Evolutionary conservation across 257 asterid genomes (phyloP).

Genomic region (Ligustrum vulgare): DNA sequence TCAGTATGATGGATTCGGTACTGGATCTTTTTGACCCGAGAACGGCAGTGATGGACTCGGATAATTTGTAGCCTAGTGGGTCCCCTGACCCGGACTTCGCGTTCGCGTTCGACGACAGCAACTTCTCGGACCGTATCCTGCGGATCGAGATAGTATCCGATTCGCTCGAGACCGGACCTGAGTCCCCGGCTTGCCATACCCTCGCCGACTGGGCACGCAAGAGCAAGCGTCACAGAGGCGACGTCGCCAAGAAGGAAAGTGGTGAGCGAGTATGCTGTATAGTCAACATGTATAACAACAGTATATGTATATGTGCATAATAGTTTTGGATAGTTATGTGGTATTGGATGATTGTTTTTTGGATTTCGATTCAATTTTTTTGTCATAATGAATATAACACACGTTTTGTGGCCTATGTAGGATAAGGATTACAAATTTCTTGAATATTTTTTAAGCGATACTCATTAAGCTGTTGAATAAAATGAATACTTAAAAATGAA

Average conservation of each 20-base stretch:
- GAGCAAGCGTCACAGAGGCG: conserved; percentile 62
- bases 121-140: conserved; percentile 74
- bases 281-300: conserved; percentile 4
- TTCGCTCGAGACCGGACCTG: conserved; percentile 39
- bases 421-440: too few relatives aligned
- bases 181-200: conserved; percentile 40
- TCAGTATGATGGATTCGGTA: conserved; percentile 54
- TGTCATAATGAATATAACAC: too few relatives aligned
- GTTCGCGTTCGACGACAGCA: conserved; percentile 82
- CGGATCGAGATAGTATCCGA: conserved; percentile 67
- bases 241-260: conserved; percentile 36
- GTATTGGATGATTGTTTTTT: neutral
- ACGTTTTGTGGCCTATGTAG: too few relatives aligned
- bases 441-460: too few relatives aligned
- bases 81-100: conserved; percentile 62
- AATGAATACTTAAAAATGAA: neutral
- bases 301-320: too few relatives aligned
- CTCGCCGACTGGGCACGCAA: conserved; percentile 66
- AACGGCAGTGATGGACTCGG: conserved; percentile 66
- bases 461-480: neutral
- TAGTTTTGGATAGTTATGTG: too few relatives aligned
- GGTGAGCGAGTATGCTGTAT: conserved; percentile 33
- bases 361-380: too few relatives aligned
- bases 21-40: conserved; percentile 84
- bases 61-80: conserved; percentile 35